Evolutionary conservation across 2,329 filamentous ascomycete species (phyloP).

Genomic region (Fusarium haematococcum): DNA sequence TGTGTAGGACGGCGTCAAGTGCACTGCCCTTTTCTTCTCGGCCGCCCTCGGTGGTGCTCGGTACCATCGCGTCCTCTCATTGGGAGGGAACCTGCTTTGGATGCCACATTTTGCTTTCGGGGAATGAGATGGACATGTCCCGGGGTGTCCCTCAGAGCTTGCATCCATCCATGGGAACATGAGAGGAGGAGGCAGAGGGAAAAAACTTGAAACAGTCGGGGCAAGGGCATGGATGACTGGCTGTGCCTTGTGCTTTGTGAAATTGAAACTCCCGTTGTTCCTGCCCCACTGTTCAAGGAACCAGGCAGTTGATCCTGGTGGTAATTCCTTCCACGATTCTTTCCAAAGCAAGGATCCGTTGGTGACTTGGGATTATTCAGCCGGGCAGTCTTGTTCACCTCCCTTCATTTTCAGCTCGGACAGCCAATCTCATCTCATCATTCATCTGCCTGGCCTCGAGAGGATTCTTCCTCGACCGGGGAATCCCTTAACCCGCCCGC

Average conservation of each 20-base stretch:
- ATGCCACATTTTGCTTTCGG: slow-evolving; percentile 29
- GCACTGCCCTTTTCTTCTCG: slow-evolving; percentile 4
- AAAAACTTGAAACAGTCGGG: slow-evolving; percentile 31
- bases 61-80: neutral
- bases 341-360: slow-evolving; percentile 24
- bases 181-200: slow-evolving; percentile 16
- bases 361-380: slow-evolving; percentile 24
- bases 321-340: slow-evolving; percentile 3
- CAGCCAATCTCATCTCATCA: slow-evolving; percentile 7
- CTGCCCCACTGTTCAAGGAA: neutral
- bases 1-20: neutral
- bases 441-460: neutral
- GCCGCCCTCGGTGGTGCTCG: slow-evolving; percentile 5
- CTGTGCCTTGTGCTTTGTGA: neutral
- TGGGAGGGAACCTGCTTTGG: neutral
- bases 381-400: slow-evolving; percentile 13
- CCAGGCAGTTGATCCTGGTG: slow-evolving; percentile 4
- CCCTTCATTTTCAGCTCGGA: slow-evolving; percentile 21
- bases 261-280: slow-evolving; percentile 3
- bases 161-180: slow-evolving; percentile 2
- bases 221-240: slow-evolving; percentile 18
- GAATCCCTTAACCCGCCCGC: slow-evolving; percentile 1
- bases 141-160: slow-evolving; percentile 4
- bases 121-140: slow-evolving; percentile 5
- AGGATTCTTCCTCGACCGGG: neutral